These are phyloP conservation scores for Cladosporium austrohemisphaericum DNA, from an alignment of 2,329 filamentous ascomycete species.

Conservation along the genomic window DNA sequence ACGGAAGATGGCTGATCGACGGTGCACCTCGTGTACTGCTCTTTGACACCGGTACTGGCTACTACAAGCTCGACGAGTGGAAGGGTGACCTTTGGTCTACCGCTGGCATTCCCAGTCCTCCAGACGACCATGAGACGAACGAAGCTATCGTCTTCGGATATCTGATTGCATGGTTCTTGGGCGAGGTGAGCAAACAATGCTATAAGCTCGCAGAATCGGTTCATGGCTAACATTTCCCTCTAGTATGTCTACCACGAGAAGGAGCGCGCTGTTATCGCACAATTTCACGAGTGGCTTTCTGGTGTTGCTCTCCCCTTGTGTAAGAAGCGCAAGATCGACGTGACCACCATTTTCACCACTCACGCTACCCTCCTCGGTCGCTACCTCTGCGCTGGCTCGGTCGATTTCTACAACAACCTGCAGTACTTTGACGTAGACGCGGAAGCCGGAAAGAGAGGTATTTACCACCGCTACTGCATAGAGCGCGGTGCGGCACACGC, in stretches of 20 bases:
- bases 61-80: conserved; percentile 91
- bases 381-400: conserved; percentile 93
- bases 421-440: conserved; percentile 95
- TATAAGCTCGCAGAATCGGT: too few relatives aligned
- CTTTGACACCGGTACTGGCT: conserved; percentile 91
- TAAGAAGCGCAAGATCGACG: conserved; percentile 91
- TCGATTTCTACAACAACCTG: conserved; percentile 99
- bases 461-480: conserved; percentile 98
- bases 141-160: conserved; percentile 98
- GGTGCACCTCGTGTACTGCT: conserved; percentile 89
- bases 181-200: conserved; percentile 66
- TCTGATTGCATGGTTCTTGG: conserved; percentile 94
- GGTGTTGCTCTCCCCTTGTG: conserved; percentile 87
- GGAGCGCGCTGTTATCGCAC: conserved; percentile 86
- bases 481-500: conserved; percentile 89
- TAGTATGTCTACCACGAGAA: conserved; percentile 94
- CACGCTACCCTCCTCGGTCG: conserved; percentile 92
- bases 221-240: conserved; percentile 16
- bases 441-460: conserved; percentile 94
- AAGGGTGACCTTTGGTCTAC: conserved; percentile 93
- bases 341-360: conserved; percentile 98
- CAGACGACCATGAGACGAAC: conserved; percentile 90
- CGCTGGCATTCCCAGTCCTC: conserved; percentile 88
- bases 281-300: conserved; percentile 98
- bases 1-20: conserved; percentile 96